Evolutionary conservation across 768 basidiomycete species (phyloP), one percentile per base, ranked within the genome.

Genomic region (Lactarius vividus): DNA sequence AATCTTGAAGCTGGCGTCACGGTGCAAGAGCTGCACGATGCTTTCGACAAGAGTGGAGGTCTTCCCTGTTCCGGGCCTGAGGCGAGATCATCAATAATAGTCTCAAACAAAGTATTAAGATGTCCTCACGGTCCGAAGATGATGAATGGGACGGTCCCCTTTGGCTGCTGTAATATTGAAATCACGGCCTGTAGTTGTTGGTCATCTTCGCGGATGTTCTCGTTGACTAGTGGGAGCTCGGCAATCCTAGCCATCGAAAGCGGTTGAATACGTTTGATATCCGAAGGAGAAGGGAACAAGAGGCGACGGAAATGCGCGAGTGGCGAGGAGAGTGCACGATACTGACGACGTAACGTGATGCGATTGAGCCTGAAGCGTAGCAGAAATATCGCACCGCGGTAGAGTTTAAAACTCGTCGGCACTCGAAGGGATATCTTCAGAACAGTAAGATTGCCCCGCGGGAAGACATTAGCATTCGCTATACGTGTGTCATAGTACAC

Each of bases 111-210:
- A 26, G 15, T 35, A 33, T 29, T 9, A 18, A 54, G 31, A 9
- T 33, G 33, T 33, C 1, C 86, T 73, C 72, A 86, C 84, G 87
- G 86, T 23, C 86, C 87, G 73, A 85, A 88, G 16, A 88, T 76
- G 16, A 85, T 74, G 68, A 88, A 88, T 0, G 86, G 86, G 1
- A 78, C 71, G 5, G 81, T 78, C 0, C 86, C 85, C 0, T 78
- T 75, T 16, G 76, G 73, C 40, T 77, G 79, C 39, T 74, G 67
- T 4, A 80, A 72, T 46, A 88, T 84, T 0, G 82, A 78, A 4
- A 73, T 70, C 0, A 88, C 83, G 0, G 85, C 83, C 62, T 77
- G 77, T 7, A 81, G 68, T 68, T 87, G 86, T 42, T 79, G 76
- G 0, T 72, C 63, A 71, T 89, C 88, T 0, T 66, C 66, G 1